These are phyloP conservation scores for Lodderomyces theae DNA, from an alignment of 1,139 yeast species.

Conservation along the genomic window DNA sequence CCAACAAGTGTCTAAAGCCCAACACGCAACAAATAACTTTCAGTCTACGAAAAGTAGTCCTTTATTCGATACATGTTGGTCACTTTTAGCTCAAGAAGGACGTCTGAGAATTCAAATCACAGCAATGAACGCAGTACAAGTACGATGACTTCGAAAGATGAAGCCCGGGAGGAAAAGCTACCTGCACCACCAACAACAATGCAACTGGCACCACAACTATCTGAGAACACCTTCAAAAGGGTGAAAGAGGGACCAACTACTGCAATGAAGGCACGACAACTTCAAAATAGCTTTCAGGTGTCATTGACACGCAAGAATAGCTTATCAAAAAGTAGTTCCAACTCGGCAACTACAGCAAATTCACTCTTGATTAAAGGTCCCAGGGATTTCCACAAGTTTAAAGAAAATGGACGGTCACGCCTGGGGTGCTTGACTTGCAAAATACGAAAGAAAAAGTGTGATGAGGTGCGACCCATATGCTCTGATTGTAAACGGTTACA, in stretches of 20 bases:
- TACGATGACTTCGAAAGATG: neutral
- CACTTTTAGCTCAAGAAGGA: slow-evolving; percentile 3
- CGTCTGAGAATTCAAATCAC: neutral
- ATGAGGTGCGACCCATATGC: slow-evolving; percentile 61
- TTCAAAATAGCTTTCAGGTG: neutral
- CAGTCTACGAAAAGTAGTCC: too few species aligned
- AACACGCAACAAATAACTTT: too few species aligned
- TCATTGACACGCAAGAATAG: neutral
- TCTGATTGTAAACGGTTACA: slow-evolving; percentile 55
- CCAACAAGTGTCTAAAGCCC: too few species aligned
- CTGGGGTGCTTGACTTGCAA: slow-evolving; percentile 73
- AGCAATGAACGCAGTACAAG: neutral
- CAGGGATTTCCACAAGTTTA: slow-evolving; percentile 13
- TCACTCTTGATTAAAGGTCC: slow-evolving; percentile 11
- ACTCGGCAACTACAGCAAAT: neutral
- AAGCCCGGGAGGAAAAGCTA: neutral
- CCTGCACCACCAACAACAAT: neutral
- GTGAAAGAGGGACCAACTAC: neutral
- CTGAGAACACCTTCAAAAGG: neutral
- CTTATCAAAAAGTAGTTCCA: neutral
- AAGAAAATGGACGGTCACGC: slow-evolving; percentile 35
- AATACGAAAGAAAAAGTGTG: slow-evolving; percentile 69
- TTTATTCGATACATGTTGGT: neutral
- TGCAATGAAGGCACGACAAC: neutral
- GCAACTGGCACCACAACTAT: neutral